Conservation (phyloP, 257 asterid genomes). For the Solanum pimpinellifolium region DNA sequence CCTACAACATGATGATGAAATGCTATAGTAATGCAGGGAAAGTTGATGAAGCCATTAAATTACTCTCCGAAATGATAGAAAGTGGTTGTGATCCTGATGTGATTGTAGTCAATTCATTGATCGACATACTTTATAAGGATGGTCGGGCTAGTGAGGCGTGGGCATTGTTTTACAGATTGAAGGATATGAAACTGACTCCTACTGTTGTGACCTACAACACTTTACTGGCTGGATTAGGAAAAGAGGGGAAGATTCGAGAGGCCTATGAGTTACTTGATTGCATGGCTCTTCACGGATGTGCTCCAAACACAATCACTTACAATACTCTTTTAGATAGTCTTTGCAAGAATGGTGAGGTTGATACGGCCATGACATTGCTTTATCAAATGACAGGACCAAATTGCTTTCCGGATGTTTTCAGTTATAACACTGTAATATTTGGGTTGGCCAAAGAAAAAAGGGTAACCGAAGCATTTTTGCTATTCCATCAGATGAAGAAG, state of each 20-base stretch:
- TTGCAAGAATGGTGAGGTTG: conserved; percentile 73
- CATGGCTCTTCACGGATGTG: conserved; percentile 58
- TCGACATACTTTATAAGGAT: conserved; percentile 78
- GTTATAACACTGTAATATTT: conserved; percentile 69
- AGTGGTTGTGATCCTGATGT: conserved; percentile 64
- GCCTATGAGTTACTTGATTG: conserved; percentile 53
- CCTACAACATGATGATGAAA: conserved; percentile 94
- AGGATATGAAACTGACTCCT: conserved; percentile 67
- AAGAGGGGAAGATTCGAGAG: conserved; percentile 68
- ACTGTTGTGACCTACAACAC: conserved; percentile 96
- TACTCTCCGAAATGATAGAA: conserved; percentile 62
- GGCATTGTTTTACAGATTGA: conserved; percentile 61
- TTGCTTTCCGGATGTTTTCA: conserved; percentile 69
- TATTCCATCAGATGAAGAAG: conserved; percentile 86
- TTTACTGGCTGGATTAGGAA: conserved; percentile 75
- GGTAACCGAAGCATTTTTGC: conserved; percentile 72
- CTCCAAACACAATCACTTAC: conserved; percentile 74
- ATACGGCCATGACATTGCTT: conserved; percentile 54
- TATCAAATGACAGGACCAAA: conserved; percentile 54
- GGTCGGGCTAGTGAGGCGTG: conserved; percentile 76
- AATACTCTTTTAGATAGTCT: conserved; percentile 80
- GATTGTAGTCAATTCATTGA: conserved; percentile 69
- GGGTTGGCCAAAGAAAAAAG: conserved; percentile 69
- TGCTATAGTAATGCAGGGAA: conserved; percentile 67
- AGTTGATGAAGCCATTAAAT: conserved; percentile 65